Base-by-base conservation (phyloP, 306 rosid species). In the Corylus heterophylla region DNA sequence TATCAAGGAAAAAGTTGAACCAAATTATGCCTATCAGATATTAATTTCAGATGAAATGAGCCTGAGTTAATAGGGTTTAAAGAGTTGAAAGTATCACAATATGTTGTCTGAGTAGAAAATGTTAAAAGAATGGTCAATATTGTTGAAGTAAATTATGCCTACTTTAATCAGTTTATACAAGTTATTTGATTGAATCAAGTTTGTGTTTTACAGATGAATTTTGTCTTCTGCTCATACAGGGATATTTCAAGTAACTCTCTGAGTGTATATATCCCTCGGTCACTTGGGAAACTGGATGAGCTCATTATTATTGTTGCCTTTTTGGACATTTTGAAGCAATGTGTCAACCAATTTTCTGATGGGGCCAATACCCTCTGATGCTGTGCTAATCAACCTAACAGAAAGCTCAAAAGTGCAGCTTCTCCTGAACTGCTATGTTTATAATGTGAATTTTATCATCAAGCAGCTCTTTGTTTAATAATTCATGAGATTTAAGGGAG, bases 201-300 rank as follows among this genome's bases (percentile, higher is more conserved):
- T 85, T 54, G 74, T 69, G 71, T 67, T 76, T 58, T 74, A 27
- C 67, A 25, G 54, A 76, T 77, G 73, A 55, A 48, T 75, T 75
- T 47, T 59, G 68, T 80, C 80, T 76, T 56, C 39, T 37, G 77
- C 78, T 83, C 69, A 67, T 76, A 61, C 92, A 95, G 98, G 86
- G 98, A 95, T 78, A 82, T 95, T 83, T 96, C 98, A 84, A 91
- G 97, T 81, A 96, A 96, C 87, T 90, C 94, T 42, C 89, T 96
- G 18, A 78, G 91, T 74, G 98, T 98, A 81, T 89, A 37, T 81
- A 87, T 93, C 81, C 98, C 98, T 72, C 61, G 71, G 61, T 90
- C 96, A 49, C 89, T 95, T 62, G 99, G 96, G 80, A 93, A 87
- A 81, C 83, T 96, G 93, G 85, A 76, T 80, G 86, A 89, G 72